Base-by-base conservation (phyloP, 148 eudicot species). In the Rhododendron ovatum region DNA sequence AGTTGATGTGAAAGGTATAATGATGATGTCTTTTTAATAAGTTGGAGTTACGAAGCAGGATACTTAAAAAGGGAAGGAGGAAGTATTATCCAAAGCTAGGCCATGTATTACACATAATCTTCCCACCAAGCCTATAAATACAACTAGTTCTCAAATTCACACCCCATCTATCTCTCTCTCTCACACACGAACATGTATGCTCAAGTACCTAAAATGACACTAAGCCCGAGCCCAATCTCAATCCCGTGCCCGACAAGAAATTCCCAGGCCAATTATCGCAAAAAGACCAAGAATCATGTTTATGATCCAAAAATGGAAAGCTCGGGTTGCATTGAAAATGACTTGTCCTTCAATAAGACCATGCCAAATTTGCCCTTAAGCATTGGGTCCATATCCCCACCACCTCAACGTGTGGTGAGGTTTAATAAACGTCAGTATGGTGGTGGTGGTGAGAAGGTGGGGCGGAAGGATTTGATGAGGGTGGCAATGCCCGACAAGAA, bases 191-290 rank as follows among this genome's bases (percentile, higher is more conserved):
- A 73, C 35, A 75, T 76, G 86, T 69, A 57, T 55, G 17, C 78
- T 61, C 28, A 76, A 7, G 86, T 81, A 77, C 89, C 90, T 4
- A 39, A 90, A 88, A 89, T 91, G 93, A 82, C 85, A 3, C 91
- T 90, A 33, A 91, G 86, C 13, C 71, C 71, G 12, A 63, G 4
- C 71, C 4, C 12, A n/a, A 24, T 63, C 12, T 6, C 71, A 65
- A 65, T n/a, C 71, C 86, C 89, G 17, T 88, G 90, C 89, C 91
- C 90, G 37, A 78, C 93, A 24, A 80, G 87, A 71, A n/a, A 73
- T 7, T 15, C 12, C 24, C 59, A 41, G 3, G 45, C 35, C 5
- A 65, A 39, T 18, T 41, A 41, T 22, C 81, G 89, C 7, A 13
- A 17, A 20, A 78, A n/a, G 55, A 15, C 37, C 11, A 57, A 55